Conservation (phyloP, 2,329 filamentous ascomycete genomes). For the Graphiopsis chlorocephala region DNA sequence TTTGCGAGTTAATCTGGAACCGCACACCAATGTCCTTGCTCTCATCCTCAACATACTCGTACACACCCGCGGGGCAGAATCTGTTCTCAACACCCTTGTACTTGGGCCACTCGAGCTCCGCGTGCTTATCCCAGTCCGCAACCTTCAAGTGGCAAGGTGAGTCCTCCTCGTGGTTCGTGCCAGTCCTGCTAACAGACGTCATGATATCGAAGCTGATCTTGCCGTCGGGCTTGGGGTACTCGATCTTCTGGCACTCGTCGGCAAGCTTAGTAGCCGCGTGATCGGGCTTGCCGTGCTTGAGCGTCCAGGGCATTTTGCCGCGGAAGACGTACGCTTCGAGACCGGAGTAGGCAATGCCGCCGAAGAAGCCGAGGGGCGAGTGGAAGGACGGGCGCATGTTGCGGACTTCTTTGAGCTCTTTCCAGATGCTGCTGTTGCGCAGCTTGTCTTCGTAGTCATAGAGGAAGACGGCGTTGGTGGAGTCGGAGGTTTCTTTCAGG, state of each 20-base stretch:
- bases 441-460: constrained; percentile 92
- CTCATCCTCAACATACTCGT: constrained; percentile 94
- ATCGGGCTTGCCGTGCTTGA: constrained; percentile 79
- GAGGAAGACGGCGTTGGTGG: constrained; percentile 74
- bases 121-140: constrained; percentile 90
- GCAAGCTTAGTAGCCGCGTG: constrained; percentile 75
- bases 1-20: constrained; percentile 97
- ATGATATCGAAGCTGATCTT: constrained; percentile 94
- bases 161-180: constrained; percentile 98
- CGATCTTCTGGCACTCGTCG: constrained; percentile 79
- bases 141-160: constrained; percentile 96
- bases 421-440: constrained; percentile 84
- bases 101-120: constrained; percentile 74
- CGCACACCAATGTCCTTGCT: constrained; percentile 82
- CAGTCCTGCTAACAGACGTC: constrained; percentile 90
- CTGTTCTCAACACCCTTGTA: constrained; percentile 93
- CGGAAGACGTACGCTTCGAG: constrained; percentile 85
- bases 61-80: constrained; percentile 96
- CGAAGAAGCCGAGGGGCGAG: constrained; percentile 78
- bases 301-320: constrained; percentile 84
- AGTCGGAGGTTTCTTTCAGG: constrained; percentile 53
- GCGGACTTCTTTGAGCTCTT: constrained; percentile 88
- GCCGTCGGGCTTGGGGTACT: constrained; percentile 94
- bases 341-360: constrained; percentile 88
- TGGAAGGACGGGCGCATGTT: constrained; percentile 98